Evolutionary conservation across 257 asterid genomes (phyloP), one percentile per base, ranked within the genome.

Genomic region (Capsicum pubescens): DNA sequence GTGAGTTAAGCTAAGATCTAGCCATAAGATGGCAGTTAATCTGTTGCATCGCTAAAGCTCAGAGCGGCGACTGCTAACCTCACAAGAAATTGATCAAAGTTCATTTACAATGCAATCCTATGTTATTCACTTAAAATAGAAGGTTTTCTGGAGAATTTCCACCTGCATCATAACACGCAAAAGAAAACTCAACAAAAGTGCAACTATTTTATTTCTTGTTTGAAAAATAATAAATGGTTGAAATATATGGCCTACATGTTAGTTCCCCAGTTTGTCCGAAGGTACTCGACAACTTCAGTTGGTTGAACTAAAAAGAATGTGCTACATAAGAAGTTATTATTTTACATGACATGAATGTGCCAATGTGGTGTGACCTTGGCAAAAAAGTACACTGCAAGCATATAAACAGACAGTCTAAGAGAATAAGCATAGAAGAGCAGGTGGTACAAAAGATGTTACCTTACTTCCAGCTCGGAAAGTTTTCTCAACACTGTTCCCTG

Each of bases 401-500:
- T 35, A 21, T 9, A 68, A 82, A 35, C 42, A 13, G 8, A 74
- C 9, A 64, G 78, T 21, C 19, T 42, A 46, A 79, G 76, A 32
- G 26, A 70, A 42, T 63, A 87, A 64, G 84, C 61, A 60, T 56
- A 54, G 66, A 63, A 39, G 85, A 55, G 50, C n/a, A n/a, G 76
- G 81, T 84, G 77, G 32, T 70, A 54, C 60, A 50, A 81, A 17
- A 85, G 50, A 10, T 86, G 82, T 82, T 90, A 94, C 98, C 97
- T 96, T 94, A 88, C 97, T 90, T 83, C 99, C 99, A 89, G 98
- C 98, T 84, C 99, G 92, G 89, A 96, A 93, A 63, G 98, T 96
- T 84, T 92, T 96, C 69, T 94, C 98, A 58, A 89, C 92, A 39
- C 91, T 90, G 87, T 94, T 96, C 83, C 99, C 98, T 36, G 98